These are phyloP conservation scores for Alternaria dauci DNA, from an alignment of 2,329 filamentous ascomycete genomes.

Conservation along the genomic window DNA sequence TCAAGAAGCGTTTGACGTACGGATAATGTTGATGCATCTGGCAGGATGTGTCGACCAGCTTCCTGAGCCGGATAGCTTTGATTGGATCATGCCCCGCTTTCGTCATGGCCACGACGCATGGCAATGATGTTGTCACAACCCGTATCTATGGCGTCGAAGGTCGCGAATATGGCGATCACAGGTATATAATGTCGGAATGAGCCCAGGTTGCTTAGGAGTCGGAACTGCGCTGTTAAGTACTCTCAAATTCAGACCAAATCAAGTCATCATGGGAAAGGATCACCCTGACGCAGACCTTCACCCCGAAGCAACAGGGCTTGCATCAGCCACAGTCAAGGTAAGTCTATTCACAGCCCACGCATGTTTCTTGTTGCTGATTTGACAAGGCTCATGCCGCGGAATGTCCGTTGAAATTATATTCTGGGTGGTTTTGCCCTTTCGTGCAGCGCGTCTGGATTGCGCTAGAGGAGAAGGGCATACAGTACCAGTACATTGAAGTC, in stretches of 20 bases:
- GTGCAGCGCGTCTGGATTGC: constrained; percentile 91
- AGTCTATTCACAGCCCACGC: background rate
- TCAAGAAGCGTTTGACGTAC: background rate
- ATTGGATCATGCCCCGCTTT: constrained; percentile 25
- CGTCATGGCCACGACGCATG: constrained; percentile 21
- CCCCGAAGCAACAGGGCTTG: constrained; percentile 46
- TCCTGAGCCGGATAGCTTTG: constrained; percentile 15
- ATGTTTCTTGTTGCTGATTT: background rate
- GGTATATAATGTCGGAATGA: background rate
- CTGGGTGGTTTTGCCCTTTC: constrained; percentile 84
- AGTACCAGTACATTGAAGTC: constrained; percentile 87
- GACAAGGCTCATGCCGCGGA: constrained; percentile 47
- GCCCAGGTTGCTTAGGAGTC: background rate
- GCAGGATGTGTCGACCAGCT: background rate
- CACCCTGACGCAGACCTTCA: constrained; percentile 50
- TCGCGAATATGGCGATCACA: background rate
- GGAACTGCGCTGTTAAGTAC: background rate
- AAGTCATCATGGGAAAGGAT: constrained; percentile 37
- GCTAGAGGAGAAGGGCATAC: constrained; percentile 77
- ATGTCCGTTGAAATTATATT: constrained; percentile 70
- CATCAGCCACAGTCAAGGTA: constrained; percentile 43
- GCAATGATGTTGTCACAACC: constrained; percentile 20
- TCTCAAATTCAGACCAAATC: background rate
- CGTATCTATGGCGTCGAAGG: background rate
- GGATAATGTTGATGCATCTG: background rate